Base-by-base conservation (phyloP, 225 moss, liverwort and hornwort species). In the Rhytidiadelphus loreus region DNA sequence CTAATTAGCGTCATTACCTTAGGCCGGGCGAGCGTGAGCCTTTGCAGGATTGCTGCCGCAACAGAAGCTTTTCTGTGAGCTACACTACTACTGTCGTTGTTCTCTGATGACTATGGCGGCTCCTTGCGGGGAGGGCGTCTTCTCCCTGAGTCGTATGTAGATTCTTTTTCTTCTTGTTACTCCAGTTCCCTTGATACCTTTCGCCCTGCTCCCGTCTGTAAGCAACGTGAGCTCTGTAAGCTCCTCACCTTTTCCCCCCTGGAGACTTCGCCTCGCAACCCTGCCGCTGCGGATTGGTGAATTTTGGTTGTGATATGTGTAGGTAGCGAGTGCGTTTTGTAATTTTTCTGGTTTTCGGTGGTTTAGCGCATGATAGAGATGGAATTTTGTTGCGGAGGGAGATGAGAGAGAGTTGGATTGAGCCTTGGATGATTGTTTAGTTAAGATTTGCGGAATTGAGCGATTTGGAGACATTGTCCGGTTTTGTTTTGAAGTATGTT, bases 221-320 rank as follows among this genome's bases (percentile, higher is more conserved):
- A 53, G 75, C 43, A 68, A 37, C 69, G 46, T 61, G 65, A 83
- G 77, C 61, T 80, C 65, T 62, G 77, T 64, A 57, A 86, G 86
- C 72, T 89, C 61, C 55, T 87, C 68, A 44, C 84, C 74, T 24
- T 84, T 17, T 20, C 18, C 21, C 11, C 11, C 16, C 63, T 53
- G 52, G 33, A 83, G 71, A 71, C 71, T 62, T 78, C 72, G 71
- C 86, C 61, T 88, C 83, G 70, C 90, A 90, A 92, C 90, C 86
- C 92, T 83, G 90, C 37, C 86, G 75, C 52, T 74, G 30, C 50
- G 64, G 86, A 82, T 88, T 87, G 92, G 86, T 83, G 79, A 92
- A 88, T 83, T 90, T 50, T 9, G 41, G 84, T 64, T 48, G 69
- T 43, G 84, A 57, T 85, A 82, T 81, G 76, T 35, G 91, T 46